These are phyloP conservation scores for Petrea volubilis DNA, from an alignment of 257 asterid species.

Conservation along the genomic window DNA sequence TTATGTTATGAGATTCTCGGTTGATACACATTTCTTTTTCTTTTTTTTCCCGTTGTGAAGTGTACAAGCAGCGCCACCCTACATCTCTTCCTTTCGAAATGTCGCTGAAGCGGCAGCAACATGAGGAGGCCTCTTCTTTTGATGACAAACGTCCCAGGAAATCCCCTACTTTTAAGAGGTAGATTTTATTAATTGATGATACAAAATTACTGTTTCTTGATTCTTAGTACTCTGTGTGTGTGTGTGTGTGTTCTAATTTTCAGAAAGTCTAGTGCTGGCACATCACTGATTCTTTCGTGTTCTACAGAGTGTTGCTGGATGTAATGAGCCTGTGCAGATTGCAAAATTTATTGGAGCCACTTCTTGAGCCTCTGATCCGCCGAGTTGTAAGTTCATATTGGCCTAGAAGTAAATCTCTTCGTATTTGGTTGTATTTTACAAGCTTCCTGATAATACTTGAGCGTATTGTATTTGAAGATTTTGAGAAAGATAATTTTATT, in stretches of 20 bases:
- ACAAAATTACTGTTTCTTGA: neutral
- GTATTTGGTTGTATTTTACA: neutral
- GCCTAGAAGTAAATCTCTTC: neutral
- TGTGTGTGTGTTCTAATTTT: neutral
- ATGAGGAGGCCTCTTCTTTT: constrained; percentile 52
- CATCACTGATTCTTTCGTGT: constrained; percentile 12
- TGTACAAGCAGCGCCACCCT: too few relatives aligned
- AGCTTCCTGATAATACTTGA: neutral
- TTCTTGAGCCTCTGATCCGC: constrained; percentile 87
- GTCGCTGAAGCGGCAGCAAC: constrained; percentile 63
- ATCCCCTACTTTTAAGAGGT: constrained; percentile 67
- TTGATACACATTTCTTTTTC: too few relatives aligned
- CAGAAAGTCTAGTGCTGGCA: neutral
- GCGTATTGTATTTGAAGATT: too few relatives aligned
- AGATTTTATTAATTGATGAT: neutral
- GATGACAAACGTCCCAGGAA: constrained; percentile 63
- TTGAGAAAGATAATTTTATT: too few relatives aligned
- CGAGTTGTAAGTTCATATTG: constrained; percentile 65
- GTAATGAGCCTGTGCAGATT: constrained; percentile 61
- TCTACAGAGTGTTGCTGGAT: constrained; percentile 64
- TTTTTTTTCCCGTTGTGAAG: too few relatives aligned
- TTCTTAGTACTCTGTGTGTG: too few relatives aligned
- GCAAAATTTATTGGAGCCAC: constrained; percentile 71
- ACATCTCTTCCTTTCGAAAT: constrained; percentile 33
- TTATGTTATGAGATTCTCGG: too few relatives aligned